phyloP scores from a whole-genome alignment of 306 rosid genomes.

The Cajanus cajan region DNA sequence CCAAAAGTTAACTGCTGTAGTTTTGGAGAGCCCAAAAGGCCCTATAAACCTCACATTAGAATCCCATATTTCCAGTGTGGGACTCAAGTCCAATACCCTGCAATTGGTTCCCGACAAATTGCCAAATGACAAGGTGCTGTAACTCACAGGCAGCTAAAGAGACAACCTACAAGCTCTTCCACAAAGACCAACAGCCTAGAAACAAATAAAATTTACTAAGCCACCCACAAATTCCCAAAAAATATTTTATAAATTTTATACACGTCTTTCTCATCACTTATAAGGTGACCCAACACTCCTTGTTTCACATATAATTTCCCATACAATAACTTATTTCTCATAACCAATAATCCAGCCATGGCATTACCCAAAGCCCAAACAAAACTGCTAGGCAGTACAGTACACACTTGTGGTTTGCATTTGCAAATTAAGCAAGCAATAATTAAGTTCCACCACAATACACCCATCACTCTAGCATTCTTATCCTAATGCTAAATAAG shows the following conservation, averaged over 20 bases:
- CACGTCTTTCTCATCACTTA: neutral
- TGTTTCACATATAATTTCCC: neutral
- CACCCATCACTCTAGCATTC: neutral
- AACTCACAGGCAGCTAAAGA: neutral
- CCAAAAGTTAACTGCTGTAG: too few species aligned
- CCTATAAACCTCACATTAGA: too few species aligned
- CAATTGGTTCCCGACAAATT: neutral
- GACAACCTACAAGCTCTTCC: neutral
- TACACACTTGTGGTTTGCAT: neutral
- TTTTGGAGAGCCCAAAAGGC: too few species aligned
- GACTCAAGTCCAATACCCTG: too few species aligned
- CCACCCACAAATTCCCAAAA: neutral
- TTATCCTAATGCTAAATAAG: constrained; percentile 5
- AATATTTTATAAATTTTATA: neutral
- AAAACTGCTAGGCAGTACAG: neutral
- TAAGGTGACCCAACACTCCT: neutral
- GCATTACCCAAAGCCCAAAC: neutral
- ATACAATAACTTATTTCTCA: neutral
- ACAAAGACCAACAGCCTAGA: neutral
- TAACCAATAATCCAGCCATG: neutral
- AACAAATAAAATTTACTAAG: neutral
- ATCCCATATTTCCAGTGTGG: too few species aligned
- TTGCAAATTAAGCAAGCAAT: neutral
- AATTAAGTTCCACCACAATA: neutral
- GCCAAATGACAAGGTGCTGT: neutral